phyloP scores from a whole-genome alignment of 1,284 basidiomycete species.

The Fomitiporia mediterranea region DNA sequence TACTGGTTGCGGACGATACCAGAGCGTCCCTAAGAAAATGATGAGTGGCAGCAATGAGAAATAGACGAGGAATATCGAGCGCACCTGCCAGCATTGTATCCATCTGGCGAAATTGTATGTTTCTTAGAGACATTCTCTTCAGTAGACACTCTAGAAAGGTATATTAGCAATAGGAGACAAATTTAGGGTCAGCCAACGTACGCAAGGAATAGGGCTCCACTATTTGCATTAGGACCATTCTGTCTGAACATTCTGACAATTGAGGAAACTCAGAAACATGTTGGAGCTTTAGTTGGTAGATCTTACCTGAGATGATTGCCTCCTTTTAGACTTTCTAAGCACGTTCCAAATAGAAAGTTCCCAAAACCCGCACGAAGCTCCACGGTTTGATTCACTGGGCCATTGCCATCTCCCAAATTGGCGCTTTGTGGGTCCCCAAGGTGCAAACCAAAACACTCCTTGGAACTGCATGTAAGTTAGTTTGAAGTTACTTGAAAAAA shows the following conservation, averaged over 20 bases:
- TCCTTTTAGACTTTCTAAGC: conserved; percentile 57
- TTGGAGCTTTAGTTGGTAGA: background rate
- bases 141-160: conserved; percentile 45
- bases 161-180: background rate
- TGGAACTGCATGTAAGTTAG: conserved; percentile 46
- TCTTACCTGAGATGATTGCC: conserved; percentile 63
- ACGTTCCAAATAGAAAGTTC: conserved; percentile 49
- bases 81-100: conserved; percentile 25
- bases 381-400: conserved; percentile 40
- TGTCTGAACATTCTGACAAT: conserved; percentile 71
- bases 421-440: conserved; percentile 51
- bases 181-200: conserved; percentile 34
- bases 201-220: conserved; percentile 67
- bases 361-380: conserved; percentile 69
- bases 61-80: background rate
- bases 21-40: conserved; percentile 35
- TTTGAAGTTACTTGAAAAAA: no score
- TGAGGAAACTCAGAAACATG: no score
- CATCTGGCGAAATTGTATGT: conserved; percentile 48
- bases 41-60: background rate
- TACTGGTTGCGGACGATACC: conserved; percentile 38
- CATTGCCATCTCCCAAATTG: conserved; percentile 17
- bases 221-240: conserved; percentile 56
- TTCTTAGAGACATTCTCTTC: conserved; percentile 45
- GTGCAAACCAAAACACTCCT: conserved; percentile 69